These are phyloP conservation scores for Flaveria trinervia DNA, from an alignment of 129 eudicot genomes.

Conservation along the genomic window DNA sequence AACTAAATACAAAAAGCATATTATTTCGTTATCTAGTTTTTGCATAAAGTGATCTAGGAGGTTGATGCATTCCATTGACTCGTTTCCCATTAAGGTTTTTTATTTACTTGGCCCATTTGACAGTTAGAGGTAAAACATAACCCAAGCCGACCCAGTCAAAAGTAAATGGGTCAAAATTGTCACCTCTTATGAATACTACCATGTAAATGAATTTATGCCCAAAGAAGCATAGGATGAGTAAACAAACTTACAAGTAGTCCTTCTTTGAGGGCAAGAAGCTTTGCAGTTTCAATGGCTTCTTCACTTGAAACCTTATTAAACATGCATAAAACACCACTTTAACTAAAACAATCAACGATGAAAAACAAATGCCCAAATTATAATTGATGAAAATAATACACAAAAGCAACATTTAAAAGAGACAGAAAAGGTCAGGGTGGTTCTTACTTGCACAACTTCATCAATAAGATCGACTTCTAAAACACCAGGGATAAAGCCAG, in stretches of 20 bases:
- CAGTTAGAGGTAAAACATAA: neutral
- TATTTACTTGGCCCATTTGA: neutral
- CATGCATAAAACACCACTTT: constrained; percentile 13
- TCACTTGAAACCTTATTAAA: constrained; percentile 72
- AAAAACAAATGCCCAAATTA: neutral
- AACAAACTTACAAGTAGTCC: constrained; percentile 71
- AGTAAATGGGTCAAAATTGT: constrained; percentile 14
- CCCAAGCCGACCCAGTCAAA: neutral
- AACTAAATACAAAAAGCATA: neutral
- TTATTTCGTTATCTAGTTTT: neutral
- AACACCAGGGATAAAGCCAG: constrained; percentile 90
- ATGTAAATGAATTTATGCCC: neutral
- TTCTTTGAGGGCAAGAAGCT: constrained; percentile 86
- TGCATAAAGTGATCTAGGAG: neutral
- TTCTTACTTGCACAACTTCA: constrained; percentile 90
- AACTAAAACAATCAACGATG: constrained; percentile 11
- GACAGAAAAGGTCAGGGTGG: neutral
- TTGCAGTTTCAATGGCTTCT: constrained; percentile 86
- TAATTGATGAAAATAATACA: constrained; percentile 1
- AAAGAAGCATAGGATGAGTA: constrained; percentile 13
- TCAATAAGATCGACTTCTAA: constrained; percentile 65
- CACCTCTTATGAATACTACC: neutral
- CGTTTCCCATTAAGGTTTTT: no score
- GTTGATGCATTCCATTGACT: constrained; percentile 6
- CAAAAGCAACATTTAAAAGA: neutral